These are phyloP conservation scores for Aspergillus sp. DNA, from an alignment of 2,329 filamentous ascomycete species.

Conservation along the genomic window DNA sequence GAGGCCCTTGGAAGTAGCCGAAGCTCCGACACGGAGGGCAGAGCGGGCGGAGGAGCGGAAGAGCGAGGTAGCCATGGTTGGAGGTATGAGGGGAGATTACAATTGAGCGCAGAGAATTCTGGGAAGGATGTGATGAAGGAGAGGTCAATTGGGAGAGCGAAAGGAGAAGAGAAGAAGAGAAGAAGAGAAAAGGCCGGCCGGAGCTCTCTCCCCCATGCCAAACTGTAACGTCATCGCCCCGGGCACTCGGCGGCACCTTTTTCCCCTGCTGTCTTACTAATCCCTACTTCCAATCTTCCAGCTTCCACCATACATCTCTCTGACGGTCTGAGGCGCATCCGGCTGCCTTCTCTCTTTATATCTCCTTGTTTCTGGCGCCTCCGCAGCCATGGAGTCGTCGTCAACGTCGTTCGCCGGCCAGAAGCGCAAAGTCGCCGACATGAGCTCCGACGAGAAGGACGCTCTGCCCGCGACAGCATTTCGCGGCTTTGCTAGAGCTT, in stretches of 20 bases:
- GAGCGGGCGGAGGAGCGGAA: constrained; percentile 64
- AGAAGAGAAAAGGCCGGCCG: constrained; percentile 2
- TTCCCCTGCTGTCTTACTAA: constrained; percentile 8
- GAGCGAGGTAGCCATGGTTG: constrained; percentile 63
- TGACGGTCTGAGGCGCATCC: neutral
- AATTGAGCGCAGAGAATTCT: constrained; percentile 1
- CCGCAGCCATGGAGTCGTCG: constrained; percentile 23
- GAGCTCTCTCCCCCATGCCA: neutral
- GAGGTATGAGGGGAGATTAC: constrained; percentile 2
- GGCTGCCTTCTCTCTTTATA: neutral
- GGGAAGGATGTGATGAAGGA: neutral
- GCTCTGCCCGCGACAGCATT: constrained; percentile 28
- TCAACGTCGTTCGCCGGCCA: constrained; percentile 25
- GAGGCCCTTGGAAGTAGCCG: constrained; percentile 46
- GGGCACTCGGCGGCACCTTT: constrained; percentile 11
- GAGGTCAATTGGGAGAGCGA: constrained; percentile 1
- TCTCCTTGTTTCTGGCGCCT: neutral
- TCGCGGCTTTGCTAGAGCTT: constrained; percentile 26
- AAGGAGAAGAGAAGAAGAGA: constrained; percentile 7
- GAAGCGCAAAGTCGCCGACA: constrained; percentile 34
- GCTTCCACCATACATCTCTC: neutral
- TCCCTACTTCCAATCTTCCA: neutral
- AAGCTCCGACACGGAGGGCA: constrained; percentile 58
- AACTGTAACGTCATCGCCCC: constrained; percentile 15
- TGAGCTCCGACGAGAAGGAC: constrained; percentile 31